Conservation (phyloP, 306 rosid genomes). For the Dryas octopetala region DNA sequence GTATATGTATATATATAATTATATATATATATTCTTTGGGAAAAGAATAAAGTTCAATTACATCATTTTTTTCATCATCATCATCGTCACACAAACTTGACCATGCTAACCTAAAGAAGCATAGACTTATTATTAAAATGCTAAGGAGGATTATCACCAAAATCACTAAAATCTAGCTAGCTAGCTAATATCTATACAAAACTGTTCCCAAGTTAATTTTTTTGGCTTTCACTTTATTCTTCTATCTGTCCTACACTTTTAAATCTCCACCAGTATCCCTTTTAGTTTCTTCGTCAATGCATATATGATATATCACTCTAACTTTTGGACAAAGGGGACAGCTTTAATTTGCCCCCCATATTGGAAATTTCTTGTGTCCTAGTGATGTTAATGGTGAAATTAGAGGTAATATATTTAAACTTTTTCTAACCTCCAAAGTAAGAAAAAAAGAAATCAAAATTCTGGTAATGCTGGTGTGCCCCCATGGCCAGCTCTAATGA, state of each 20-base stretch:
- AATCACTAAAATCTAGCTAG: neutral
- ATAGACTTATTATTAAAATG: neutral
- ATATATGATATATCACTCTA: neutral
- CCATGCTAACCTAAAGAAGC: neutral
- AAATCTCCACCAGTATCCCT: neutral
- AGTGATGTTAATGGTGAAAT: constrained; percentile 24
- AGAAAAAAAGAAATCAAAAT: constrained; percentile 33
- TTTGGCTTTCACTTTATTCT: neutral
- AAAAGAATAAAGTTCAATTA: neutral
- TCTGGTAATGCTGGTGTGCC: constrained; percentile 54
- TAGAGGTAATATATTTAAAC: constrained; percentile 1
- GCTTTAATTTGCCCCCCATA: constrained; percentile 20
- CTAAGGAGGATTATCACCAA: neutral
- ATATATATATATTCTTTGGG: neutral
- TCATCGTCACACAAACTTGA: neutral
- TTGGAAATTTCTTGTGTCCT: constrained; percentile 22
- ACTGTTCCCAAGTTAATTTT: neutral
- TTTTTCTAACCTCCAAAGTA: constrained; percentile 3
- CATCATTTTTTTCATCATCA: neutral
- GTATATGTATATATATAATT: neutral
- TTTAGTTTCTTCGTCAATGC: constrained; percentile 20
- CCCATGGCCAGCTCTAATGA: constrained; percentile 43
- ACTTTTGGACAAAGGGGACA: constrained; percentile 14
- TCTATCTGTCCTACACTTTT: neutral
- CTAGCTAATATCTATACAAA: neutral